These are phyloP conservation scores for Aspergillus alliaceus DNA, from an alignment of 2,329 filamentous ascomycete genomes.

Conservation along the genomic window DNA sequence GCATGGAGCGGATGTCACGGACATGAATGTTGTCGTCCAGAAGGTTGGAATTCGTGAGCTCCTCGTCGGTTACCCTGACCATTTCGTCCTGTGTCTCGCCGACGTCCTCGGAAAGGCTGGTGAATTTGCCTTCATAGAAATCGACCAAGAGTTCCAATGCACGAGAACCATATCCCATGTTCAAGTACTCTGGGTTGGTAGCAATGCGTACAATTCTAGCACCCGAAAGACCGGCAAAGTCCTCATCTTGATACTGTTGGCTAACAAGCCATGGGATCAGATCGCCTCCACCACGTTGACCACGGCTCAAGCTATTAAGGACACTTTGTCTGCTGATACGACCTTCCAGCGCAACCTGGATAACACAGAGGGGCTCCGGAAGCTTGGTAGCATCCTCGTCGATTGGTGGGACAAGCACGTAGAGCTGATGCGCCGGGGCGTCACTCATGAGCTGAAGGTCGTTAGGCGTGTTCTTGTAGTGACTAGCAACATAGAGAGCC, in stretches of 20 bases:
- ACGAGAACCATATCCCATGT: conserved; percentile 90
- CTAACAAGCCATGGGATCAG: conserved; percentile 97
- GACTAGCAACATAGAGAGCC: conserved; percentile 91
- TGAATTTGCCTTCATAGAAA: conserved; percentile 93
- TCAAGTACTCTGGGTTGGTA: conserved; percentile 88
- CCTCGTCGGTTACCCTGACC: conserved; percentile 76
- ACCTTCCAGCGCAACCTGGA: conserved; percentile 92
- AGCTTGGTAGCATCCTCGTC: conserved; percentile 74
- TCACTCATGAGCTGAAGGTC: conserved; percentile 99
- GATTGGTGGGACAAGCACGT: conserved; percentile 86
- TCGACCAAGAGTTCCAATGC: conserved; percentile 84
- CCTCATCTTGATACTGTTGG: conserved; percentile 96
- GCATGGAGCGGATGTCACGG: conserved; percentile 86
- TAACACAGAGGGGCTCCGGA: conserved; percentile 89
- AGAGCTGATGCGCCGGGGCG: conserved; percentile 93
- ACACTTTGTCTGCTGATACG: conserved; percentile 93
- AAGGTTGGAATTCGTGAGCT: conserved; percentile 73
- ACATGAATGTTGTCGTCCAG: conserved; percentile 87
- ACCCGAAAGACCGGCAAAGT: conserved; percentile 90
- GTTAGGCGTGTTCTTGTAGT: conserved; percentile 98
- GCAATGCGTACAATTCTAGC: conserved; percentile 92
- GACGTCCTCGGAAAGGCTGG: conserved; percentile 74
- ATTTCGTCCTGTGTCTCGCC: conserved; percentile 57
- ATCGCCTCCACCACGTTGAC: conserved; percentile 85
- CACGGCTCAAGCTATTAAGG: conserved; percentile 82